Conservation (phyloP, 176 grass and related monocot genomes). For the Triticum urartu region DNA sequence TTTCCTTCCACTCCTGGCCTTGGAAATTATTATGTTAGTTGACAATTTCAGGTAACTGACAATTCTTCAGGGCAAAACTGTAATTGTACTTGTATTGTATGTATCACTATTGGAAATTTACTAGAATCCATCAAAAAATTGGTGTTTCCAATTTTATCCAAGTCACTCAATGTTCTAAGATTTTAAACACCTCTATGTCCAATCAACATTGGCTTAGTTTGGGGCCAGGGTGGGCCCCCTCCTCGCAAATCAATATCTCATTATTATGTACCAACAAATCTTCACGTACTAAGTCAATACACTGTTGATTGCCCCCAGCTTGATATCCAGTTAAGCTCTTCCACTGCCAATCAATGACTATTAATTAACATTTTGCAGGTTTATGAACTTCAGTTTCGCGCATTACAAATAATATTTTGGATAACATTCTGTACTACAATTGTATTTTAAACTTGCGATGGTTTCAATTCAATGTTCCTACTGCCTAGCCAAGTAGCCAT, state of each 20-base stretch:
- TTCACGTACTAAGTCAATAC: neutral
- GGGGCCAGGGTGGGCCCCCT: neutral
- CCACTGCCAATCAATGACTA: neutral
- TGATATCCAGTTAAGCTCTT: neutral
- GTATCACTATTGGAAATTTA: neutral
- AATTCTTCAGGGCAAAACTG: neutral
- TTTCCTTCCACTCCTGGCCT: conserved; percentile 69
- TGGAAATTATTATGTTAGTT: conserved; percentile 62
- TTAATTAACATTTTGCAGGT: neutral
- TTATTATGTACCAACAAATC: neutral
- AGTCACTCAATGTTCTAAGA: neutral
- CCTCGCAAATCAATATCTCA: neutral
- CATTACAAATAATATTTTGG: neutral
- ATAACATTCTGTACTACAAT: neutral
- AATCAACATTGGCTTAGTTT: conserved; percentile 10
- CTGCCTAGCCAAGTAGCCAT: neutral
- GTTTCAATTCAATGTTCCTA: neutral
- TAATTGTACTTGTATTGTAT: neutral
- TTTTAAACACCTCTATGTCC: neutral
- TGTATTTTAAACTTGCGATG: neutral
- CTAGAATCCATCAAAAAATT: neutral
- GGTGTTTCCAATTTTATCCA: neutral
- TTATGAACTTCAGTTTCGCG: neutral
- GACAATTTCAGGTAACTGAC: conserved; percentile 63
- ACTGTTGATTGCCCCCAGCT: neutral